Conservation (phyloP, 116 monocot genomes). For the Iris pallida region DNA sequence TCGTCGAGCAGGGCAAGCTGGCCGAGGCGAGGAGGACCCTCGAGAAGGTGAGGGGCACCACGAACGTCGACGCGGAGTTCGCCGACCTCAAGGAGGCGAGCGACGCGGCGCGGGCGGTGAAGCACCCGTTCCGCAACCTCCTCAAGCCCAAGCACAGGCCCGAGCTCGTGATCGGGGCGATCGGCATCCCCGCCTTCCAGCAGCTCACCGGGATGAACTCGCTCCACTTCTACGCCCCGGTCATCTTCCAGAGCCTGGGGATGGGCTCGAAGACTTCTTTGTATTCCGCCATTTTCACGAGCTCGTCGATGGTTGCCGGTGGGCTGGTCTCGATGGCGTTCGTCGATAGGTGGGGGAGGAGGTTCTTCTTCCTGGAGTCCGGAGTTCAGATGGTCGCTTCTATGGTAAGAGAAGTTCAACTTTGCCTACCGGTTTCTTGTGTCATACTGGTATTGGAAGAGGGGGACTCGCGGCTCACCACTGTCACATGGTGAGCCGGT, state of each 20-base stretch:
- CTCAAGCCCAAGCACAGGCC: constrained; percentile 57
- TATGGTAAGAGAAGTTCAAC: too few relatives aligned
- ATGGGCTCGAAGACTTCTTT: constrained; percentile 65
- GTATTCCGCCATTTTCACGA: constrained; percentile 71
- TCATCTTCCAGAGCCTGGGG: constrained; percentile 90
- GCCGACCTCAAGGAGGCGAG: constrained; percentile 76
- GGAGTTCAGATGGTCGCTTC: constrained; percentile 80
- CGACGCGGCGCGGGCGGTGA: constrained; percentile 53
- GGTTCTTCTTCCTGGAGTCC: constrained; percentile 84
- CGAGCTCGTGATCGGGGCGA: constrained; percentile 75
- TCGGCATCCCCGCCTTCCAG: constrained; percentile 85
- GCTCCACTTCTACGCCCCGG: constrained; percentile 75
- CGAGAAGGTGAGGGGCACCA: constrained; percentile 64
- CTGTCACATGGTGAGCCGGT: too few relatives aligned
- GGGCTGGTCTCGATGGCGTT: constrained; percentile 66
- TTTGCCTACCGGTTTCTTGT: too few relatives aligned
- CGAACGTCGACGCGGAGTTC: constrained; percentile 62
- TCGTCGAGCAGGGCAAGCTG: constrained; percentile 66
- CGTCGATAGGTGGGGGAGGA: constrained; percentile 67
- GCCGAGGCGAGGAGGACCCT: constrained; percentile 54
- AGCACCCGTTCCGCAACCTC: constrained; percentile 72
- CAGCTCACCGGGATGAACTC: constrained; percentile 88
- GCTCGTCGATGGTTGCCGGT: constrained; percentile 71
- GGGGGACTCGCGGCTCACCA: too few relatives aligned
- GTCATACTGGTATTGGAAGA: too few relatives aligned